phyloP scores from a whole-genome alignment of 1,284 basidiomycete species.

The Hymenochaete sp. region DNA sequence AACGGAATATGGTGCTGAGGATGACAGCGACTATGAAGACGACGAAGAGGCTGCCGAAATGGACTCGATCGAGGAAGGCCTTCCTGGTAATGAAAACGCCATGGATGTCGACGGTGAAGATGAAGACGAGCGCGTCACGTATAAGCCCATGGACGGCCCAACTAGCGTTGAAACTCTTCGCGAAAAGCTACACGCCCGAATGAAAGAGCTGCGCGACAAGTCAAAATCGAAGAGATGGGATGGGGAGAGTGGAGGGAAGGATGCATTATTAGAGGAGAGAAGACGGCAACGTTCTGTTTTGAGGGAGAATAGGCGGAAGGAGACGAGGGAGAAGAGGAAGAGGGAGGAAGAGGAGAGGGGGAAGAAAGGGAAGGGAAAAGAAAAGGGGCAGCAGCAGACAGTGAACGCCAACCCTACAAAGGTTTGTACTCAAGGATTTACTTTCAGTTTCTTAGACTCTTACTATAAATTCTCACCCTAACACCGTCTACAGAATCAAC shows the following conservation, averaged over 20 bases:
- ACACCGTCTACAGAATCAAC: conserved; percentile 46
- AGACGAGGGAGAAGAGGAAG: conserved; percentile 72
- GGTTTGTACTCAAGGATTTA: conserved; percentile 28
- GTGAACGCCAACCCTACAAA: conserved; percentile 36
- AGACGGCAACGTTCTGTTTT: conserved; percentile 68
- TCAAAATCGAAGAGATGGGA: conserved; percentile 26
- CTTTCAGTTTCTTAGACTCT: background rate
- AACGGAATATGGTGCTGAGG: conserved; percentile 28
- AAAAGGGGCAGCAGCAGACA: conserved; percentile 30
- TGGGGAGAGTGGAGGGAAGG: conserved; percentile 34
- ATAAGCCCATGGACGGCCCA: conserved; percentile 59
- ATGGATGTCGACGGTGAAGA: conserved; percentile 23
- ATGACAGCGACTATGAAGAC: conserved; percentile 26
- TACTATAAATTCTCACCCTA: conserved; percentile 8
- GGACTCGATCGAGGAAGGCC: conserved; percentile 26
- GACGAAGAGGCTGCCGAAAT: conserved; percentile 23
- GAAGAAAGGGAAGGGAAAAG: conserved; percentile 36
- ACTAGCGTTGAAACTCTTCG: conserved; percentile 66
- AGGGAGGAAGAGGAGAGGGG: conserved; percentile 45
- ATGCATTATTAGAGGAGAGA: conserved; percentile 75
- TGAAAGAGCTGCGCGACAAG: conserved; percentile 53
- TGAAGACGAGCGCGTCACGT: conserved; percentile 23
- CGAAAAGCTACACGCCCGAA: conserved; percentile 71
- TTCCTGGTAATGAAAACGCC: no score
- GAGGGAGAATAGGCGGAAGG: conserved; percentile 74